Conservation (phyloP, 306 rosid genomes). For the Pueraria montana region DNA sequence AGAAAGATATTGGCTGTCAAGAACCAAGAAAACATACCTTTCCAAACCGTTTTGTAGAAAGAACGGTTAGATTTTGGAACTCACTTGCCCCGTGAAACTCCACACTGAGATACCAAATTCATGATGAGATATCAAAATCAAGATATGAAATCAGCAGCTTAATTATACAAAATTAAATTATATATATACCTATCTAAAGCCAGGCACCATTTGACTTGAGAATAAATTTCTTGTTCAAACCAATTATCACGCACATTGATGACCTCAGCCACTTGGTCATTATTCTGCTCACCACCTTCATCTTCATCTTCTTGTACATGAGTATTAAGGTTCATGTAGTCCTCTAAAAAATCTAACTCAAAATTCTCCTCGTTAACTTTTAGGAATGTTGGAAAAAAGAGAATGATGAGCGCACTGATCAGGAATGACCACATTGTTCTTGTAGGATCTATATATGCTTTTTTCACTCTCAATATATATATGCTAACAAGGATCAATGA, state of each 20-base stretch:
- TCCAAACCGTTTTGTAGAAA: background rate
- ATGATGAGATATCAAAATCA: background rate
- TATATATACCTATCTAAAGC: background rate
- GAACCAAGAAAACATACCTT: slow-evolving; percentile 11
- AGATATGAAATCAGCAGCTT: too few relatives aligned
- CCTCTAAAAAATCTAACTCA: background rate
- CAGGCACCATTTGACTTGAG: background rate
- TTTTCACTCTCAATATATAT: too few relatives aligned
- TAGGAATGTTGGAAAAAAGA: background rate
- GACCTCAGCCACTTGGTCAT: too few relatives aligned
- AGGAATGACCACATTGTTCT: too few relatives aligned
- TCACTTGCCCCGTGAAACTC: background rate
- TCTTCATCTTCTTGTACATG: too few relatives aligned
- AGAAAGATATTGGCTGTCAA: background rate
- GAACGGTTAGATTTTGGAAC: background rate
- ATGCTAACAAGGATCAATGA: too few relatives aligned
- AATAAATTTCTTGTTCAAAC: background rate
- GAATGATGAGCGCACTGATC: background rate
- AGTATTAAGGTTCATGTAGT: too few relatives aligned
- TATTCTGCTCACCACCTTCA: background rate
- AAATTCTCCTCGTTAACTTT: background rate
- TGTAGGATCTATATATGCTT: too few relatives aligned
- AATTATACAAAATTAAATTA: too few relatives aligned
- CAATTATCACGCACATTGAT: background rate
- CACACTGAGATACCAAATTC: background rate